Conservation (phyloP, 2,329 filamentous ascomycete species). For the Colletotrichum orbiculare region DNA sequence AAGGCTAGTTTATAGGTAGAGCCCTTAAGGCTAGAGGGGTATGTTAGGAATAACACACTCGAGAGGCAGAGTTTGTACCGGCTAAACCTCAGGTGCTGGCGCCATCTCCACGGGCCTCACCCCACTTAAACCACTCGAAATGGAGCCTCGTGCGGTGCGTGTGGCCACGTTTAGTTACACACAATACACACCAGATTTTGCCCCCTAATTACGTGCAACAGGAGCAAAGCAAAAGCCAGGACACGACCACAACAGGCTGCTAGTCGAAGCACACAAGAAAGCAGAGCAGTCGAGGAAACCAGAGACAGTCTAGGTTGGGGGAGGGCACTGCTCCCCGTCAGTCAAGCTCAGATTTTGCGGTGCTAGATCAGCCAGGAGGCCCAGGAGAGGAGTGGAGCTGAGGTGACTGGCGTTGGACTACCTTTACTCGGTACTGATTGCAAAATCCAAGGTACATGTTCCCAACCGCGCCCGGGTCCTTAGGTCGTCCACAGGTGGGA, state of each 20-base stretch:
- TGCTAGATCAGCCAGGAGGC: conserved; percentile 33
- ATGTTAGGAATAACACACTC: too few species aligned
- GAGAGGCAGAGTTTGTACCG: too few species aligned
- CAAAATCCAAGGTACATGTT: conserved; percentile 12
- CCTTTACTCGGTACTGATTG: neutral
- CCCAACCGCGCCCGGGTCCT: conserved; percentile 19
- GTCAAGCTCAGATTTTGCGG: conserved; percentile 27
- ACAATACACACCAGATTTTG: too few species aligned
- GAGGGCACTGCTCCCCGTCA: conserved; percentile 46
- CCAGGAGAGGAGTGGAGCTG: conserved; percentile 35
- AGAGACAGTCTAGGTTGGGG: conserved; percentile 42
- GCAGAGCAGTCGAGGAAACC: conserved; percentile 44
- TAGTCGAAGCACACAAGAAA: conserved; percentile 3
- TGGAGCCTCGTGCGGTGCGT: too few species aligned
- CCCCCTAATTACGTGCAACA: too few species aligned
- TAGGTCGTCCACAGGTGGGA: conserved; percentile 5
- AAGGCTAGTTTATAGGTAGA: too few species aligned
- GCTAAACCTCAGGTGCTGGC: too few species aligned
- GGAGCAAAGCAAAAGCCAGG: too few species aligned
- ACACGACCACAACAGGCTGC: neutral
- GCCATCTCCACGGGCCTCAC: too few species aligned
- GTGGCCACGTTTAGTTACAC: too few species aligned
- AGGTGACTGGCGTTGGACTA: conserved; percentile 32
- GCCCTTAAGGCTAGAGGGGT: too few species aligned
- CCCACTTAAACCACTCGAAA: too few species aligned